Evolutionary conservation across 2,329 filamentous ascomycete species (phyloP), one percentile per base, ranked within the genome.

Genomic region (Cryphonectria japonica): DNA sequence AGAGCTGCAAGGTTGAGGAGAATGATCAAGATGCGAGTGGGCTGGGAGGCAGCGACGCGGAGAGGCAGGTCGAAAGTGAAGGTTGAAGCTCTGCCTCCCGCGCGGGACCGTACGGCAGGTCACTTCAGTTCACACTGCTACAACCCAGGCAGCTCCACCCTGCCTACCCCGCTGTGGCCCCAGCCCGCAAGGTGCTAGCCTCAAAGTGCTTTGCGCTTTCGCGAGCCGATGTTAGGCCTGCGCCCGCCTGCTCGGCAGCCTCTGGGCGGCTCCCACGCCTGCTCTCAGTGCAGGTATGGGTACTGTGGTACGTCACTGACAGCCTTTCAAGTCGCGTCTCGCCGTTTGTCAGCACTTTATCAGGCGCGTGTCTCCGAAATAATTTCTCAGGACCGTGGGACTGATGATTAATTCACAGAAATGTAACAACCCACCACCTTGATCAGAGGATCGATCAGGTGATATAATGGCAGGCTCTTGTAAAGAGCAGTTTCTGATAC

Each of bases 341-440:
- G 63, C 50, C 69, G 64, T 66, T 52, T 60, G 68, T 69, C 61
- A 69, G 67, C 67, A 66, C 69, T 66, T 57, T 71, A 69, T 50
- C 60, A 29, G 41, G 66, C 62, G 70, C 70, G 69, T 69, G 41
- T 43, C 60, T 37, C 54, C 41, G n/a, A 32, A 29, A 39, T 46
- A 26, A 64, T 46, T 32, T 14, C 39, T n/a, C 11, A 50, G 19
- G 63, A 3, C 7, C 1, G 41, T 22, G 63, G 29, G 13, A 50
- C 63, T 46, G 43, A 65, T 65, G 63, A 65, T 52, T 52, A 65
- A 65, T 65, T 59, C 29, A 19, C 29, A 19, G 2, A 59, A 4
- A 54, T n/a, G 6, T 29, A 2, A 32, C 54, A 59, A 5, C 54
- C 54, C 26, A 29, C 54, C 26, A 16, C 54, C 14, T 29, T 32